Base-by-base conservation (phyloP, 2,329 filamentous ascomycete species). In the Cercospora berteroae region DNA sequence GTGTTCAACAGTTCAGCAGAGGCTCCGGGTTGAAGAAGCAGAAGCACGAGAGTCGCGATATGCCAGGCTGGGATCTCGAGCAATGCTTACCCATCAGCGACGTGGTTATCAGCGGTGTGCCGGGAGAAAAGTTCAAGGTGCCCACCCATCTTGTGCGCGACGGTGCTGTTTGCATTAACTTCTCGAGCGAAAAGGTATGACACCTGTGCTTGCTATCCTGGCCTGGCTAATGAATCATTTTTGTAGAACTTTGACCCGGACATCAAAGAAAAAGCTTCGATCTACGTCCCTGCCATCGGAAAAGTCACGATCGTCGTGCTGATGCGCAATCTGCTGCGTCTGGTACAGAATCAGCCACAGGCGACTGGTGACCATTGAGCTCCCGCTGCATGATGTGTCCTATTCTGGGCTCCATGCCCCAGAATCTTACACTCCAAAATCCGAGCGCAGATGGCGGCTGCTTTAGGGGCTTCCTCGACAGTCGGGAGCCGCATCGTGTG, bases 161-260 rank as follows among this genome's bases (percentile, higher is more conserved):
- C 65, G 95, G 95, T 58, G 94, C 92, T 31, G 92, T 97, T n/a
- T 99, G 95, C 84, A 94, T 99, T 83, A 99, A 99, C 82, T 98
- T 99, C 79, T 96, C 93, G 7, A 97, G 92, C 61, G 93, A 91
- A 80, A 92, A 94, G 84, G 86, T 87, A 75, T 67, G 80, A 62
- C 59, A 23, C 33, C 58, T 20, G 12, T 60, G 27, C 50, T 39
- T 20, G 18, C 23, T 13, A 16, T 36, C 27, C 66, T 23, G 55
- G 4, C 55, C 7, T 36, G 60, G 63, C 67, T 70, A 58, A 63
- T 12, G 25, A 55, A 8, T 33, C 23, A 16, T 18, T 23, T 12
- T 31, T 42, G 58, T 73, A 87, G 83, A 98, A 99, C 82, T 98
- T 98, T 80, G 89, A 90, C 69, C 89, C 90, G 0, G 91, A 91